Conservation (phyloP, 257 asterid species). For the Cruciata laevipes region DNA sequence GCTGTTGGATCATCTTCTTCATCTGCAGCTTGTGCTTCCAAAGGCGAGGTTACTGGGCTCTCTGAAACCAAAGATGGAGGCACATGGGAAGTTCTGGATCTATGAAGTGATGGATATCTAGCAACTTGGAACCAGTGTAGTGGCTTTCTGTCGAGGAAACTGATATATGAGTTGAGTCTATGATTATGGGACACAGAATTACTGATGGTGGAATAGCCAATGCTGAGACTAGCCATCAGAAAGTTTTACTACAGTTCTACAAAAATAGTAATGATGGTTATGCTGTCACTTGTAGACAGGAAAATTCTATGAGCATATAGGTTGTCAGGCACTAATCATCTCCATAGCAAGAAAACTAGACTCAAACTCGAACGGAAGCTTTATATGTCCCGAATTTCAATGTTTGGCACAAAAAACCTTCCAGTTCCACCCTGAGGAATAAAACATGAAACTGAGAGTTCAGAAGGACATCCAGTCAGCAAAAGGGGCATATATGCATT, state of each 20-base stretch:
- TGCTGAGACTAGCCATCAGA: conserved; percentile 59
- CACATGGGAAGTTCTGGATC: conserved; percentile 24
- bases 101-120: conserved; percentile 16
- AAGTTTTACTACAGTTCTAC: background rate
- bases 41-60: conserved; percentile 57
- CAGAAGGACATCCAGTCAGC: background rate
- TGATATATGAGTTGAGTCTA: conserved; percentile 36
- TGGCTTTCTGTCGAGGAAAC: conserved; percentile 28
- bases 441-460: background rate
- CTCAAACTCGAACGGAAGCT: background rate
- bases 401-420: background rate
- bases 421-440: background rate
- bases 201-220: conserved; percentile 32
- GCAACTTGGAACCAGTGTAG: conserved; percentile 19
- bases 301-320: background rate
- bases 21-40: conserved; percentile 32
- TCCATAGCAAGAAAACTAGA: background rate
- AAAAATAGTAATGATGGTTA: background rate
- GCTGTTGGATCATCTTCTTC: conserved; percentile 67
- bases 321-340: background rate
- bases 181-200: conserved; percentile 16
- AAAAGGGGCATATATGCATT: background rate
- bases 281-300: background rate
- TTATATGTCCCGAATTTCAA: background rate
- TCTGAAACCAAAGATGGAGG: conserved; percentile 50